Conservation (phyloP, 352 stramenopile species). For the Phytophthora citricola region DNA sequence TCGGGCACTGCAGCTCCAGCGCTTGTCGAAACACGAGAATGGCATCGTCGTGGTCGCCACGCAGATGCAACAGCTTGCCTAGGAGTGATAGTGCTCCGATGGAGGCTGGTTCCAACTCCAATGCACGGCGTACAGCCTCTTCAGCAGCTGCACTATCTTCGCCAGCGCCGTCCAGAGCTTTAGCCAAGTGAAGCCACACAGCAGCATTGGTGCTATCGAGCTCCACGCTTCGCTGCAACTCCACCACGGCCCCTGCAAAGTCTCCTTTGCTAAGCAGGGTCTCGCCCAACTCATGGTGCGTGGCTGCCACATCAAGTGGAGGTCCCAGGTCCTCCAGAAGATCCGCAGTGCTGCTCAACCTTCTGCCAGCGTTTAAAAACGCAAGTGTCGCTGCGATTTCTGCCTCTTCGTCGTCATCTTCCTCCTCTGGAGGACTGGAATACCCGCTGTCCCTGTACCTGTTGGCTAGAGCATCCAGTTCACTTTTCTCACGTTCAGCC, state of each 20-base stretch:
- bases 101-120: conserved; percentile 54
- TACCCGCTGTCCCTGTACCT: conserved; percentile 47
- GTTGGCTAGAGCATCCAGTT: conserved; percentile 39
- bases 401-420: conserved; percentile 34
- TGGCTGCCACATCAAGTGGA: conserved; percentile 52
- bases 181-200: conserved; percentile 68
- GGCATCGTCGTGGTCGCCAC: conserved; percentile 73
- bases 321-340: conserved; percentile 37
- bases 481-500: conserved; percentile 39
- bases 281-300: conserved; percentile 60
- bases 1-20: conserved; percentile 61
- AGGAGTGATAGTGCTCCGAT: conserved; percentile 66
- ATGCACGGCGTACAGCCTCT: conserved; percentile 53
- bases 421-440: conserved; percentile 24
- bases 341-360: conserved; percentile 28
- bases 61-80: conserved; percentile 66
- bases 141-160: conserved; percentile 47
- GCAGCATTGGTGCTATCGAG: conserved; percentile 45
- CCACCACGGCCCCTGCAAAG: conserved; percentile 41
- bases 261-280: conserved; percentile 54
- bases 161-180: conserved; percentile 60
- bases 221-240: conserved; percentile 53
- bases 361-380: conserved; percentile 32
- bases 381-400: conserved; percentile 35
- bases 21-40: conserved; percentile 70